Evolutionary conservation across 2,329 filamentous ascomycete species (phyloP).

Genomic region (Talaromyces albobiverticillius): DNA sequence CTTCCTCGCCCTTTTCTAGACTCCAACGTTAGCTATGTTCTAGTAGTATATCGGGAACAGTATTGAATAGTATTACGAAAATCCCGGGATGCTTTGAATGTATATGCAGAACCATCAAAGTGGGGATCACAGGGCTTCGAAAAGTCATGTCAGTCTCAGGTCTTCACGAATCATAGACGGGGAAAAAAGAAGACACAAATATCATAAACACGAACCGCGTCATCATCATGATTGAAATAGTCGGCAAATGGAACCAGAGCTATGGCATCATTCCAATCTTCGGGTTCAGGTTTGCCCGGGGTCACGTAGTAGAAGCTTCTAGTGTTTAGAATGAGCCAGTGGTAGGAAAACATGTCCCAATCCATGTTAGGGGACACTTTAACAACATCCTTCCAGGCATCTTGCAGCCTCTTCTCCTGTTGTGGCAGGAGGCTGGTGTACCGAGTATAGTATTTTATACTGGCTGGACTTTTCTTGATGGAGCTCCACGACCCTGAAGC

Average conservation of each 20-base stretch:
- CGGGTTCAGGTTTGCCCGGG: constrained; percentile 33
- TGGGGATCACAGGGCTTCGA: constrained; percentile 33
- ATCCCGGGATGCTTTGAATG: constrained; percentile 32
- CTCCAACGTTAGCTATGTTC: too few species aligned
- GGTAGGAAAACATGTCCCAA: constrained; percentile 49
- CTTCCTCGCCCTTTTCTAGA: constrained; percentile 40
- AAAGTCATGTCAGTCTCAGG: too few species aligned
- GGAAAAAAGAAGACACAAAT: too few species aligned
- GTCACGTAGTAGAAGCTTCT: constrained; percentile 58
- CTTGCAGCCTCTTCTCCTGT: constrained; percentile 53
- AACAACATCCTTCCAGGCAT: constrained; percentile 49
- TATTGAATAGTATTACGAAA: constrained; percentile 16
- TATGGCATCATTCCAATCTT: constrained; percentile 44
- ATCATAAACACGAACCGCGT: constrained; percentile 39
- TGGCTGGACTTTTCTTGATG: constrained; percentile 29
- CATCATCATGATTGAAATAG: constrained; percentile 47
- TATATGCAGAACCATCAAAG: constrained; percentile 34
- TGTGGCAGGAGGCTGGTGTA: constrained; percentile 39
- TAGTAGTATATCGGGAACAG: too few species aligned
- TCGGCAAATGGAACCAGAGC: constrained; percentile 46
- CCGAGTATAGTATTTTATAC: constrained; percentile 25
- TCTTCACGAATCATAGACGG: too few species aligned
- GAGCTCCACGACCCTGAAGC: constrained; percentile 35
- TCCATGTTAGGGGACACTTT: constrained; percentile 42
- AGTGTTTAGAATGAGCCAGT: constrained; percentile 61